Evolutionary conservation across 257 asterid genomes (phyloP).

Genomic region (Solanum ossicruentum): DNA sequence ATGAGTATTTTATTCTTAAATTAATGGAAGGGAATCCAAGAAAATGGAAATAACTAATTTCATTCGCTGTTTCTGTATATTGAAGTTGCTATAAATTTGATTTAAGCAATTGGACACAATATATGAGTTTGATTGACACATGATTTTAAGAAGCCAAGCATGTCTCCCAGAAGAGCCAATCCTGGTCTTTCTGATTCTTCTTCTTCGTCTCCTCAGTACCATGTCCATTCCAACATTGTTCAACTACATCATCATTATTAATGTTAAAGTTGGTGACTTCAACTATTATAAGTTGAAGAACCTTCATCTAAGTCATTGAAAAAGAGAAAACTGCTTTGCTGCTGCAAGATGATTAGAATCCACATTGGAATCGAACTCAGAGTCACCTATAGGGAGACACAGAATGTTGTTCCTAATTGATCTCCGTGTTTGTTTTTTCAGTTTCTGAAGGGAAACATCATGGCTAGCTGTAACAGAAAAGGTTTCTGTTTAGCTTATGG

Average conservation of each 20-base stretch:
- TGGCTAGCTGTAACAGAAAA: too few species aligned
- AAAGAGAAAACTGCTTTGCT: neutral
- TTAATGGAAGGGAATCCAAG: neutral
- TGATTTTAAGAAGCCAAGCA: slow-evolving; percentile 9
- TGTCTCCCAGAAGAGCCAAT: slow-evolving; percentile 16
- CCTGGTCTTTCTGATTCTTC: neutral
- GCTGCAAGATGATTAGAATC: neutral
- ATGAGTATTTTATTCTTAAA: neutral
- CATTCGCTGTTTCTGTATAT: neutral
- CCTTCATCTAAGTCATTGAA: too few species aligned
- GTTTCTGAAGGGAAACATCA: too few species aligned
- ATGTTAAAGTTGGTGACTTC: too few species aligned
- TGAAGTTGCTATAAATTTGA: neutral
- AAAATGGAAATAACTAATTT: neutral
- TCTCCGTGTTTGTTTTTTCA: too few species aligned
- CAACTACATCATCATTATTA: neutral
- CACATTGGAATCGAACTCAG: neutral
- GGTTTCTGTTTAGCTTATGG: too few species aligned
- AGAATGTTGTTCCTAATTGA: neutral
- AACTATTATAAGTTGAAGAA: too few species aligned
- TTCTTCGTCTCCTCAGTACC: neutral
- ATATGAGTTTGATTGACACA: neutral
- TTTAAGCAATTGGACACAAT: neutral
- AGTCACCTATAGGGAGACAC: slow-evolving; percentile 4
- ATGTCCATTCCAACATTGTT: slow-evolving; percentile 1